phyloP scores from a whole-genome alignment of 1,284 basidiomycete genomes.

The Schizophyllum amplum region DNA sequence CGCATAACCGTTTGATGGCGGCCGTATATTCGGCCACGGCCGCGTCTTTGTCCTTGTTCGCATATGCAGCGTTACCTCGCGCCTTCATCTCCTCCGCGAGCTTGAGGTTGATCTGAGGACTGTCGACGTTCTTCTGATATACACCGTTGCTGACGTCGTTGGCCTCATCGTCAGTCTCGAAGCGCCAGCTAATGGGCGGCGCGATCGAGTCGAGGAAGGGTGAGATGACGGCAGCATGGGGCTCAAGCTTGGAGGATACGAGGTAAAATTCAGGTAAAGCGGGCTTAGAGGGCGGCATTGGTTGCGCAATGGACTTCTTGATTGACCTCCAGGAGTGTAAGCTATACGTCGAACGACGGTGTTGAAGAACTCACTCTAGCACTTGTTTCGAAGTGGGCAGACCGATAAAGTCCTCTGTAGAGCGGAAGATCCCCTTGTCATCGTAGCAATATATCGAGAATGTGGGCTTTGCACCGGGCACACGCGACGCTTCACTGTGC shows the following conservation, averaged over 20 bases:
- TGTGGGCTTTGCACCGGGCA: slow-evolving; percentile 13
- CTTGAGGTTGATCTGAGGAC: slow-evolving; percentile 15
- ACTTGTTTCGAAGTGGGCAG: slow-evolving; percentile 22
- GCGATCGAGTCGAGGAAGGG: slow-evolving; percentile 31
- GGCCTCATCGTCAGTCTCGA: slow-evolving; percentile 26
- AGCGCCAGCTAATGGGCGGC: slow-evolving; percentile 25
- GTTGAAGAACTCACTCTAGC: no score
- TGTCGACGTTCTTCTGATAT: slow-evolving; percentile 18
- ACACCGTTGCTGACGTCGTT: slow-evolving; percentile 22
- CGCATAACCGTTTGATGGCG: slow-evolving; percentile 17
- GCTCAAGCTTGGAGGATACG: background rate
- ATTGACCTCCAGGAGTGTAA: background rate
- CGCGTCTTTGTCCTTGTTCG: slow-evolving; percentile 19
- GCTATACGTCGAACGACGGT: no score
- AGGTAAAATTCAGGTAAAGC: background rate
- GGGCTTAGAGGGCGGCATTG: background rate
- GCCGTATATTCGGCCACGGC: slow-evolving; percentile 25
- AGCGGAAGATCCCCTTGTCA: slow-evolving; percentile 16
- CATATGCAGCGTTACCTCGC: slow-evolving; percentile 23
- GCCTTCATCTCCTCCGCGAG: slow-evolving; percentile 20
- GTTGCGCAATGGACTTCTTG: background rate
- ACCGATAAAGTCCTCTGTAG: slow-evolving; percentile 14
- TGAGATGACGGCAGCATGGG: slow-evolving; percentile 16
- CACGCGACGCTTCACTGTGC: slow-evolving; percentile 6
- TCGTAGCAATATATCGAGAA: slow-evolving; percentile 25